Evolutionary conservation across 805 yeast genomes (phyloP), one percentile per base, ranked within the genome.

Genomic region (Brettanomyces custersianus): DNA sequence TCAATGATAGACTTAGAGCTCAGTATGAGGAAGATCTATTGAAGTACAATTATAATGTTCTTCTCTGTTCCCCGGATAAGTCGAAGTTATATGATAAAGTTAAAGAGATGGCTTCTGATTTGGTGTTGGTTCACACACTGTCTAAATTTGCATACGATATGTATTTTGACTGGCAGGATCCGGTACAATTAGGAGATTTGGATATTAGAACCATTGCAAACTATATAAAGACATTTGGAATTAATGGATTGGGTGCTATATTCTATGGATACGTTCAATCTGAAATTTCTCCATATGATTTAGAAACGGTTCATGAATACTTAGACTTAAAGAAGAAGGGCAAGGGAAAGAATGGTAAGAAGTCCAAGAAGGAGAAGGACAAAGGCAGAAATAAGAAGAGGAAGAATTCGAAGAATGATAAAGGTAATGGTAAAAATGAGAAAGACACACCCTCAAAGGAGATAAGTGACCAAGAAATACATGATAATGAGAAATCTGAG

Each of bases 101-200:
- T 4, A 60, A 61, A 30, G 74, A 70, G 8, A 66, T 75, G 68
- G 73, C 75, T 1, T 77, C 74, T 11, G 94, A 81, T 24, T 73
- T 88, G 78, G 74, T 87, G 4, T 59, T 80, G 12, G 73, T 90
- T 12, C 70, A 74, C 27, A 72, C 79, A 17, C 66, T 69, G 2
- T 75, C 76, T 5, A 63, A 72, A 25, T 60, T 70, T 21, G 84
- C 87, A 1, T 88, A 95, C 95, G 65, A 68, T 26, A 49, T 78
- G 9, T 74, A 74, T 48, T 71, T 86, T 39, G 92, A 87, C 43
- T 81, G 90, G 80, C 21, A 31, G 19, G 95, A 87, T 54, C 68
- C 67, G 6, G 52, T 51, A 5, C 57, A 65, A 4, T 52, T 86
- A 4, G 56, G 62, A 8, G 66, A 68, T 2, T 51, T 81, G 33